phyloP scores from a whole-genome alignment of 169 alveolate genomes.

The Eimeria acervulina region DNA sequence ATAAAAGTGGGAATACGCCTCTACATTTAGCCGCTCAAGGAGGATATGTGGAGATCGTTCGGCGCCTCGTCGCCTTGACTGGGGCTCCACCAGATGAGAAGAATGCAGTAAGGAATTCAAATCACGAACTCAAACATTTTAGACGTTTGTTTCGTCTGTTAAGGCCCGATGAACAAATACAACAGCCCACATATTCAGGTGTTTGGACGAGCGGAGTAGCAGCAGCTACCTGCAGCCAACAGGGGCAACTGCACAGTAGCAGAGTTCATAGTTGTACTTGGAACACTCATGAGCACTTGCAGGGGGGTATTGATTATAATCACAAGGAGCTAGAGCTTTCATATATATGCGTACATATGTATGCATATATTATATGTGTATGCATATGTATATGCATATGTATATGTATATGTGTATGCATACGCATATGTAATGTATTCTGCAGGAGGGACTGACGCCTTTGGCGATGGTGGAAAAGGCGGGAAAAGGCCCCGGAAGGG shows the following conservation, averaged over 20 bases:
- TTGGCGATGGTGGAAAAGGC: not conserved
- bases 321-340: not conserved
- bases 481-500: not conserved
- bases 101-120: not conserved
- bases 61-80: slow-evolving; percentile 66
- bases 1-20: slow-evolving; percentile 70
- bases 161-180: not conserved
- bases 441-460: slow-evolving; percentile 35
- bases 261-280: not conserved
- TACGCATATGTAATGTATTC: too few species aligned
- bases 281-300: not conserved
- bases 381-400: too few species aligned
- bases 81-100: slow-evolving; percentile 47
- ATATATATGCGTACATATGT: too few species aligned
- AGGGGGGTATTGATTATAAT: not conserved
- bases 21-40: slow-evolving; percentile 58
- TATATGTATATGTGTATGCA: too few species aligned
- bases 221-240: not conserved
- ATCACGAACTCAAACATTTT: not conserved
- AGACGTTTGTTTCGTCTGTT: not conserved
- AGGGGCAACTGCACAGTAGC: not conserved
- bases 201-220: not conserved
- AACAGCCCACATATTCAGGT: not conserved
- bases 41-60: slow-evolving; percentile 73
- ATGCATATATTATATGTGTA: too few species aligned